Evolutionary conservation across 2,329 filamentous ascomycete genomes (phyloP).

Genomic region (Cryphonectria radicalis): DNA sequence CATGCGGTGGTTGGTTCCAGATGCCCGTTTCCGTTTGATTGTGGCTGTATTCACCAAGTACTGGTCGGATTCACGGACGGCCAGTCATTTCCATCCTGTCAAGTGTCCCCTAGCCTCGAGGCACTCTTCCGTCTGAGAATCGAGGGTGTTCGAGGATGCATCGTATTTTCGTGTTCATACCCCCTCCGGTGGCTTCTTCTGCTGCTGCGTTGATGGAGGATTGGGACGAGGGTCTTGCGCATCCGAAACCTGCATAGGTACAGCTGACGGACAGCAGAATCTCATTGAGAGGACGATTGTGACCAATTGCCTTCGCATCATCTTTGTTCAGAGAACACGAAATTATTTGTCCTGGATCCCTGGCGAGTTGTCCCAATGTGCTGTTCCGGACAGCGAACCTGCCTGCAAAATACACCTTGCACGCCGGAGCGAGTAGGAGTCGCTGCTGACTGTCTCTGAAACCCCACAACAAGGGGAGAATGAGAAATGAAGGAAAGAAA

Average conservation of each 20-base stretch:
- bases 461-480: not conserved
- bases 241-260: no score
- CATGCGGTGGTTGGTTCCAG: not conserved
- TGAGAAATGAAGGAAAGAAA: conserved; percentile 1
- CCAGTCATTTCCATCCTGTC: conserved; percentile 22
- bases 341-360: not conserved
- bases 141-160: conserved; percentile 8
- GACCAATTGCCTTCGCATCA: not conserved
- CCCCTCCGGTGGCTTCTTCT: not conserved
- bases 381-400: conserved; percentile 28
- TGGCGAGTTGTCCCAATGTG: not conserved
- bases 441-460: not conserved
- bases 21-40: conserved; percentile 26
- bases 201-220: not conserved
- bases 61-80: conserved; percentile 14
- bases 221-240: not conserved
- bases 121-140: conserved; percentile 19
- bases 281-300: conserved; percentile 1
- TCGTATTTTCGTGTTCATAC: not conserved
- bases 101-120: conserved; percentile 10
- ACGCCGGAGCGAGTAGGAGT: not conserved
- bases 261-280: not conserved
- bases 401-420: conserved; percentile 3
- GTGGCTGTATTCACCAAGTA: conserved; percentile 18
- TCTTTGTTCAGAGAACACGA: not conserved